Base-by-base conservation (phyloP, 805 yeast species). In the Tetrapisispora pingtungensis region DNA sequence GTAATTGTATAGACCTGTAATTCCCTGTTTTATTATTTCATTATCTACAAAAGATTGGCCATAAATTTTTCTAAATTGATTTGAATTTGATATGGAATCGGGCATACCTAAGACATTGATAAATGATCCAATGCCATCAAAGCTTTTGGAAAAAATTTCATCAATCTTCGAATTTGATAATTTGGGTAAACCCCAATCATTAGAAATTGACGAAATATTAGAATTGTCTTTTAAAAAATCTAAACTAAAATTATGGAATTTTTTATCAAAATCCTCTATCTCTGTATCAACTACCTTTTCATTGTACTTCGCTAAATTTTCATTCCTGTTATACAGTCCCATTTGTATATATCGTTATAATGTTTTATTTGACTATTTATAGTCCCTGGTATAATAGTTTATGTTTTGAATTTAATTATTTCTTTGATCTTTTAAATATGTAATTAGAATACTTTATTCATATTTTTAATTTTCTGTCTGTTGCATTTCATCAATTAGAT, bases 1-100 rank as follows among this genome's bases (percentile, higher is more conserved):
- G 50, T 68, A 73, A 8, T 80, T 73, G 58, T 72, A 72, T 38
- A 70, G 57, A 0, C 81, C 81, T 38, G 61, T 55, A 4, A 54
- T 42, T 7, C 55, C 56, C 43, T 54, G 58, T 27, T 46, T 30
- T 10, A 36, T 17, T 13, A 36, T 4, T 24, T 42, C 40, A 36
- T 30, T 26, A 6, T 36, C 13, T 7, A 31, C 14, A 36, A 42
- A 31, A 7, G 32, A 18, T 13, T 22, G 22, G 20, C 36, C 33
- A 24, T 28, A 35, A 4, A 42, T 36, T 17, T 38, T 13, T 26
- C 41, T 32, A 20, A 36, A 32, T 3, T 30, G 13, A n/a, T n/a
- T 36, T 10, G 40, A 20, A 10, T 14, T 32, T 32, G 36, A 5
- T 13, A 24, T 18, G 4, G 27, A 22, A 24, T 30, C 40, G 22